phyloP scores from a whole-genome alignment of 1,284 basidiomycete species.

The Takashimella tepidaria region DNA sequence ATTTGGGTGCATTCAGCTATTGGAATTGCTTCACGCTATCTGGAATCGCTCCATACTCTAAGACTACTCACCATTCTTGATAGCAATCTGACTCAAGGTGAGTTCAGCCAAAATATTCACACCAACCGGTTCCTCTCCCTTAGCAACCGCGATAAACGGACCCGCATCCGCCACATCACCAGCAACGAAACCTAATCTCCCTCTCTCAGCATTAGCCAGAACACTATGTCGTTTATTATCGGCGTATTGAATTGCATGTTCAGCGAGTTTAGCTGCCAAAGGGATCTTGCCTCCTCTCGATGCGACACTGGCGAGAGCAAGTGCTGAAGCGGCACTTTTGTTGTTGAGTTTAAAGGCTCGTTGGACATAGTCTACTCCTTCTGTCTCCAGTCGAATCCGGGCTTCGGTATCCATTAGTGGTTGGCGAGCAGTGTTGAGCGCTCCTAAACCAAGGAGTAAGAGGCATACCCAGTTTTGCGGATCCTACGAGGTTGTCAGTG shows the following conservation, averaged over 20 bases:
- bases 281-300: slow-evolving; percentile 31
- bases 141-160: slow-evolving; percentile 68
- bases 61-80: slow-evolving; percentile 61
- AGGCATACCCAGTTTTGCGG: slow-evolving; percentile 68
- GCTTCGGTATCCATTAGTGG: slow-evolving; percentile 49
- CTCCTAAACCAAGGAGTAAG: slow-evolving; percentile 73
- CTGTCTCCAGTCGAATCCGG: slow-evolving; percentile 28
- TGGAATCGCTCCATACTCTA: neutral
- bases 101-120: slow-evolving; percentile 68
- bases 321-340: slow-evolving; percentile 33
- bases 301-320: slow-evolving; percentile 32
- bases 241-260: slow-evolving; percentile 84
- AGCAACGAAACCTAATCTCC: slow-evolving; percentile 68
- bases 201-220: slow-evolving; percentile 69
- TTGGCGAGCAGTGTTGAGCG: slow-evolving; percentile 72
- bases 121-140: slow-evolving; percentile 59
- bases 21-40: too few species aligned
- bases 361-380: slow-evolving; percentile 34
- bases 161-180: slow-evolving; percentile 60
- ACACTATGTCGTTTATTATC: slow-evolving; percentile 78
- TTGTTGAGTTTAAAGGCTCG: slow-evolving; percentile 40
- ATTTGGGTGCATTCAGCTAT: neutral
- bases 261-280: slow-evolving; percentile 81
- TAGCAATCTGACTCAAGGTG: slow-evolving; percentile 78
- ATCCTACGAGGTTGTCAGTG: slow-evolving; percentile 56